These are phyloP conservation scores for Kodamaea kakaduensis DNA, from an alignment of 805 yeast species.

Conservation along the genomic window DNA sequence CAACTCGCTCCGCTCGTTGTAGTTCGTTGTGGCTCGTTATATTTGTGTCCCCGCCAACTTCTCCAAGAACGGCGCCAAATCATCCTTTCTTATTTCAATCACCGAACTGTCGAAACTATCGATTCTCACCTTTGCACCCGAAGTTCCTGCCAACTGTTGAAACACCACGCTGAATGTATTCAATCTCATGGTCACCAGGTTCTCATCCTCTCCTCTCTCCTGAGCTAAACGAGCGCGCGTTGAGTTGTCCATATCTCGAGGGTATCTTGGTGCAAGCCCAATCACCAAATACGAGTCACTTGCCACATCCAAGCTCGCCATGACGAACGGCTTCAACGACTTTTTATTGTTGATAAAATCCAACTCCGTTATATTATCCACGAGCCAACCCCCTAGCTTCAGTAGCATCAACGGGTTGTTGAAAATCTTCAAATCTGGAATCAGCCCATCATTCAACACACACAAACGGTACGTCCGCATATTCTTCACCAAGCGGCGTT, in stretches of 20 bases:
- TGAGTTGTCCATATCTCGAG: slow-evolving; percentile 40
- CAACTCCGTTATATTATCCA: slow-evolving; percentile 83
- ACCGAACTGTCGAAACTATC: slow-evolving; percentile 95
- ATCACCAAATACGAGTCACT: slow-evolving; percentile 81
- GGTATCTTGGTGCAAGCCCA: slow-evolving; percentile 83
- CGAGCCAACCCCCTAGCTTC: slow-evolving; percentile 84
- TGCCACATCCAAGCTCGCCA: slow-evolving; percentile 73
- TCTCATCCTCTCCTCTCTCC: slow-evolving; percentile 22
- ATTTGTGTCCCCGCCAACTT: slow-evolving; percentile 55
- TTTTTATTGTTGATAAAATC: slow-evolving; percentile 40
- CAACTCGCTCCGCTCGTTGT: too few relatives aligned
- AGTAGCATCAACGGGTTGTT: slow-evolving; percentile 82
- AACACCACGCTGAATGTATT: slow-evolving; percentile 90
- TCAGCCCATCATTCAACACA: slow-evolving; percentile 72
- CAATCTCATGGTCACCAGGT: slow-evolving; percentile 47
- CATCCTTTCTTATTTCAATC: slow-evolving; percentile 85
- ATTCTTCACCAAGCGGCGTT: slow-evolving; percentile 74
- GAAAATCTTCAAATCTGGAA: slow-evolving; percentile 74
- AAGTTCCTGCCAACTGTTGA: slow-evolving; percentile 76
- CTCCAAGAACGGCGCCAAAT: slow-evolving; percentile 82
- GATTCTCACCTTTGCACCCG: slow-evolving; percentile 85
- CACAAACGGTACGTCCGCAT: slow-evolving; percentile 79
- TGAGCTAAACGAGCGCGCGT: slow-evolving; percentile 30
- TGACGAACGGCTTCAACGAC: slow-evolving; percentile 68
- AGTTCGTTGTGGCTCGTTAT: background rate